Evolutionary conservation across 331 rosid species (phyloP), one percentile per base, ranked within the genome.

Genomic region (Phaseolus coccineus): DNA sequence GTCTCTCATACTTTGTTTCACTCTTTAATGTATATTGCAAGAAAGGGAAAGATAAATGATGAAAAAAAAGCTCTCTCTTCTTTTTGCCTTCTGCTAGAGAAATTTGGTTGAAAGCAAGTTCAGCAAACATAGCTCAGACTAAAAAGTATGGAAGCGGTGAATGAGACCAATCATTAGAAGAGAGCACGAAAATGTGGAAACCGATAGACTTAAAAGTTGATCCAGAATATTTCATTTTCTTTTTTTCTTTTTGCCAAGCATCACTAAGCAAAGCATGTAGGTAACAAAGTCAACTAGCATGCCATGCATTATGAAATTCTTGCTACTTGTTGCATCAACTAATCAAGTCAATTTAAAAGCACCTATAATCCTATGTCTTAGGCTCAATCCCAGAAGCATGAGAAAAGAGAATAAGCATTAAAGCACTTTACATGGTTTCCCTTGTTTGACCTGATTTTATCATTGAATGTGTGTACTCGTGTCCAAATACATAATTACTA

Each of bases 201-300:
- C 30, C 78, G 16, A 58, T 57, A 8, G n/a, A 31, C 56, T 62
- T 11, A 12, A 46, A 13, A 50, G 64, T 76, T 50, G 37, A 50
- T 52, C 2, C 5, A 10, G 6, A 42, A 61, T 61, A 11, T 40
- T 31, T 42, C 30, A 40, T 5, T 28, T 28, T 16, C n/a, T 19
- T 35, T 35, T 30, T 30, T 2, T 35, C 7, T 35, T 31, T 59
- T 24, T 39, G 53, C 56, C 30, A 57, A 37, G 66, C 57, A 22
- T 61, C 15, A 57, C 57, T 1, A 57, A 3, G 30, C 46, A 52
- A 35, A 8, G 28, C 28, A 50, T 50, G 27, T 10, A 24, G 37
- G 68, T 40, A 2, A 74, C 27, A 4, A 53, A 77, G 76, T 77
- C 69, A 67, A 67, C 68, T 68, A 39, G 68, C 75, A 77, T 66